Conservation (phyloP, 73 alveolate genomes). For the Paramecium tetraurelia region DNA sequence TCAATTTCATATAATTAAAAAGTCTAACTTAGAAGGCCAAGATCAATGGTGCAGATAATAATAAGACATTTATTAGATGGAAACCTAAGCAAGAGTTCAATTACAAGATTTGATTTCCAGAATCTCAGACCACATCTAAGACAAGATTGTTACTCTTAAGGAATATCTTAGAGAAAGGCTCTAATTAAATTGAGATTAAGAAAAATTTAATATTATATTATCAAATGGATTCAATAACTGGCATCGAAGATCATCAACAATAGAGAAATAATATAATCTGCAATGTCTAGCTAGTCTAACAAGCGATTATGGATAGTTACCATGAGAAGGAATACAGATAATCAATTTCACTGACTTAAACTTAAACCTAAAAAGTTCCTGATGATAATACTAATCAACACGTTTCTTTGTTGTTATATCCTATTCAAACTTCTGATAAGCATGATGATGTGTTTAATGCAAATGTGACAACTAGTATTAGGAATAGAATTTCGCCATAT, state of each 20-base stretch:
- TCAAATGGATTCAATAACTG: slow-evolving; percentile 8
- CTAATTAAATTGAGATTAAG: slow-evolving; percentile 18
- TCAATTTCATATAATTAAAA: background rate
- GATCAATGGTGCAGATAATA: slow-evolving; percentile 54
- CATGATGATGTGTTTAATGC: background rate
- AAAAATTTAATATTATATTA: background rate
- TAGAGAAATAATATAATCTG: background rate
- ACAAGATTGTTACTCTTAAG: slow-evolving; percentile 43
- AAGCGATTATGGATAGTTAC: background rate
- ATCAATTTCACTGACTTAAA: background rate
- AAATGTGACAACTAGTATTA: background rate
- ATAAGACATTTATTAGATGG: slow-evolving; percentile 35
- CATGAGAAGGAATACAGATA: background rate
- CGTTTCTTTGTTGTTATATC: background rate
- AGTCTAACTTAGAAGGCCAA: slow-evolving; percentile 35
- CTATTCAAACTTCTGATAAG: background rate
- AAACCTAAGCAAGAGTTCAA: slow-evolving; percentile 26
- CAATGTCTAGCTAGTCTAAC: background rate
- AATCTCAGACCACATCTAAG: slow-evolving; percentile 40
- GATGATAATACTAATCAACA: background rate
- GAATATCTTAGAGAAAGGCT: slow-evolving; percentile 51
- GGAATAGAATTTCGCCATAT: background rate
- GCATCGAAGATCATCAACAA: background rate
- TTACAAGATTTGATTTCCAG: slow-evolving; percentile 29
- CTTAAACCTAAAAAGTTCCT: background rate